Conservation (phyloP, 305 asterid species). For the Galium porrigens region DNA sequence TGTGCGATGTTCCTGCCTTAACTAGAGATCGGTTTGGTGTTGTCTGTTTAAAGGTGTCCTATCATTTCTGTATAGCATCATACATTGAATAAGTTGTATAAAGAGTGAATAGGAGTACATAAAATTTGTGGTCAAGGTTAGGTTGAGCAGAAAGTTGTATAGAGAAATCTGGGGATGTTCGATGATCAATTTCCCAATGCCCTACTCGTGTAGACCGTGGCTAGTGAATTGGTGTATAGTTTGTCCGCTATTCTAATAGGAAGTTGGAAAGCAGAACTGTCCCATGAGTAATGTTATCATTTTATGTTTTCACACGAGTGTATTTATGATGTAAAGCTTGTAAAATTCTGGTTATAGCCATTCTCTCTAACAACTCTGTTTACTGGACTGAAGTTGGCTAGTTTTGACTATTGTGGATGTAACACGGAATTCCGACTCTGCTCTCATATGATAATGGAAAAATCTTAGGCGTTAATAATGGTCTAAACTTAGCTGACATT, state of each 20-base stretch:
- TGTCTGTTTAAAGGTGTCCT: not conserved
- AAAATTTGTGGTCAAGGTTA: not conserved
- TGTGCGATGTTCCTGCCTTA: not conserved
- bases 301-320: not conserved
- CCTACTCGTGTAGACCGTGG: not conserved
- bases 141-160: not conserved
- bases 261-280: not conserved
- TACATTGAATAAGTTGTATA: not conserved
- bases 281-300: not conserved
- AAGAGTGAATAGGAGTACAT: not conserved
- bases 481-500: not conserved
- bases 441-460: not conserved
- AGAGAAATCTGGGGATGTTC: not conserved
- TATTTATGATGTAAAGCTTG: not conserved
- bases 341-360: not conserved
- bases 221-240: not conserved
- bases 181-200: not conserved
- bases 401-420: not conserved
- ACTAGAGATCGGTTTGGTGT: not conserved
- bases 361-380: not conserved
- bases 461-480: not conserved
- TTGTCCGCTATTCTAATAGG: not conserved
- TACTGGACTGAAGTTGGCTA: not conserved
- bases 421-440: not conserved
- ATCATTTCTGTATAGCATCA: not conserved